Conservation (phyloP, 2,329 filamentous ascomycete genomes). For the Malbranchea cinnamomea region DNA sequence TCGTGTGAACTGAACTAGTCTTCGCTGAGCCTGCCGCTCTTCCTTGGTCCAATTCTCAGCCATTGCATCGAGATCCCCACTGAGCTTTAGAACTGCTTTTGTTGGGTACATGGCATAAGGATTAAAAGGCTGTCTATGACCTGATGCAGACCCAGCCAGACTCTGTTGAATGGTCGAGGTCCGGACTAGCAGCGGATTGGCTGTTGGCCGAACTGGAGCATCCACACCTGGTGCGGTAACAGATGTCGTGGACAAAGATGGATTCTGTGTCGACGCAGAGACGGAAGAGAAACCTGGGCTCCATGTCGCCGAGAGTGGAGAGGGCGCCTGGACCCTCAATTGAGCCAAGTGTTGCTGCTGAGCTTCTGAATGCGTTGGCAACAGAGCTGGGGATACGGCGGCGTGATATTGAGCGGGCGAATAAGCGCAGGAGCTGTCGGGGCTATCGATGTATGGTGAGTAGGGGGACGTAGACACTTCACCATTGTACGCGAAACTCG, state of each 20-base stretch:
- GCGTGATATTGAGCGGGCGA: slow-evolving; percentile 23
- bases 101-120: slow-evolving; percentile 67
- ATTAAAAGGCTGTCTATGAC: slow-evolving; percentile 47
- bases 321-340: slow-evolving; percentile 32
- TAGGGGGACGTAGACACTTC: slow-evolving; percentile 34
- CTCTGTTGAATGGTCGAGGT: slow-evolving; percentile 49
- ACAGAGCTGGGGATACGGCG: slow-evolving; percentile 26
- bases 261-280: slow-evolving; percentile 28
- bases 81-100: slow-evolving; percentile 74
- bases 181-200: slow-evolving; percentile 48
- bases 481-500: slow-evolving; percentile 40
- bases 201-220: slow-evolving; percentile 28
- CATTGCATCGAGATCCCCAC: slow-evolving; percentile 76
- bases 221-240: slow-evolving; percentile 25
- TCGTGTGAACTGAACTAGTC: slow-evolving; percentile 79
- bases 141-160: slow-evolving; percentile 19
- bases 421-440: slow-evolving; percentile 26
- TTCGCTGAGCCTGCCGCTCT: slow-evolving; percentile 62
- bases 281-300: slow-evolving; percentile 34
- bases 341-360: slow-evolving; percentile 26
- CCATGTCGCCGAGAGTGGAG: slow-evolving; percentile 34
- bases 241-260: slow-evolving; percentile 26
- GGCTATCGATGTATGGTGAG: slow-evolving; percentile 37
- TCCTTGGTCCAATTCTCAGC: slow-evolving; percentile 66
- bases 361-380: slow-evolving; percentile 28